A percentile compares a stretch with the other conserved stretches of the same genome.
Evolutionary conservation across 257 asterid genomes (phyloP).

Genomic region (Ilex aquifolium): DNA sequence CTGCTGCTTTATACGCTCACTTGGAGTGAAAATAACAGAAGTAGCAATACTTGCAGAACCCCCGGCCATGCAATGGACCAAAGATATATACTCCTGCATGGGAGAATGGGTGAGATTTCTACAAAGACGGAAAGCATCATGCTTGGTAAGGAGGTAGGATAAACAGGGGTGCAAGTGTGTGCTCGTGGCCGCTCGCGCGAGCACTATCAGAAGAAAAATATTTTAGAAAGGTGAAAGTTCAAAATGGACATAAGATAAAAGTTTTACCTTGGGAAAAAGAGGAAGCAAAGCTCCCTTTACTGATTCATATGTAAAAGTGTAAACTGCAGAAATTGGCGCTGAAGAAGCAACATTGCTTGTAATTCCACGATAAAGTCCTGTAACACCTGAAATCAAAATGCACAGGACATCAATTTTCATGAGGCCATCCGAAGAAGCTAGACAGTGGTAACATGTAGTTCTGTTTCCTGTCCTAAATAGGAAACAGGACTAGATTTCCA

Average conservation of each 20-base stretch:
- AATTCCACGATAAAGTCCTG: slow-evolving; percentile 90
- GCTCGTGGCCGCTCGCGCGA: not conserved
- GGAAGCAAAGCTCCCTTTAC: slow-evolving; percentile 73
- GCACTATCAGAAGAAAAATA: not conserved
- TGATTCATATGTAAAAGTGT: slow-evolving; percentile 88
- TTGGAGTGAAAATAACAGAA: slow-evolving; percentile 90
- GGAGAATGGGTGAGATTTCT: not conserved
- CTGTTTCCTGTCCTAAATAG: not conserved
- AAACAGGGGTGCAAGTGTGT: not conserved
- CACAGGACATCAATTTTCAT: slow-evolving; percentile 10
- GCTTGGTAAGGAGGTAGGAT: not conserved
- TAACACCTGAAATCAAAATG: slow-evolving; percentile 45
- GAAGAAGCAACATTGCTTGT: slow-evolving; percentile 76
- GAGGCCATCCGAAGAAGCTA: slow-evolving; percentile 8
- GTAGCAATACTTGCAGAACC: slow-evolving; percentile 95
- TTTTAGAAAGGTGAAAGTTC: not conserved
- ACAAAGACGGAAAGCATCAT: not conserved
- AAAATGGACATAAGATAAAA: not conserved
- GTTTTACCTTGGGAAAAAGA: slow-evolving; percentile 65
- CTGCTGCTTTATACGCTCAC: slow-evolving; percentile 93
- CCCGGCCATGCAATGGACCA: slow-evolving; percentile 89
- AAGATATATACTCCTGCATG: slow-evolving; percentile 66
- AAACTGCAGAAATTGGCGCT: slow-evolving; percentile 93
- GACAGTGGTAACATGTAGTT: no score
- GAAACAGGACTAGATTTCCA: slow-evolving; percentile 6